Evolutionary conservation across 306 rosid species (phyloP), one percentile per base, ranked within the genome.

Genomic region (Prosopis cineraria): DNA sequence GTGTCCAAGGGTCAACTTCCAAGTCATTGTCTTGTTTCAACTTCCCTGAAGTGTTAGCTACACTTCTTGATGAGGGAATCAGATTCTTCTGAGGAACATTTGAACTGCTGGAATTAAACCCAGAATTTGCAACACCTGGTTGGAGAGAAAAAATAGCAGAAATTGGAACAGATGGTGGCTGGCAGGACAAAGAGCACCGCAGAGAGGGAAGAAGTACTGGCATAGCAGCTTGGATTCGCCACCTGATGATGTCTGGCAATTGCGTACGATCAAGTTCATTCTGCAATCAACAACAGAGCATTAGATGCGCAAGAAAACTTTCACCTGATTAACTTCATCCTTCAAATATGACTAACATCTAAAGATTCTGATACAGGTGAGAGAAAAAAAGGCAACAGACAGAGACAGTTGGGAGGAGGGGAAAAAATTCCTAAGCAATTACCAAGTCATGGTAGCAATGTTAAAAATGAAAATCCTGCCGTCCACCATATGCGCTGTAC

Each of bases 141-240:
- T 90, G 96, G 80, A 89, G 87, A 74, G 89, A 80, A 71, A 80
- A 82, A 68, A 89, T 62, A 47, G 92, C 89, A 66, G 87, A 78
- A 68, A 39, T 45, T 33, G 94, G 87, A 78, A 92, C 84, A 59
- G 87, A 77, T 50, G 96, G 91, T 19, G 89, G 92, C 82, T 89
- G 98, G 84, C 91, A 94, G 45, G 91, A 90, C 77, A 92, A 76
- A 74, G 79, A 64, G 78, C 80, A 72, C 78, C 92, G 84, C 6
- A 64, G 73, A 40, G 94, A 74, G 56, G 93, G 91, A 82, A 81
- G 71, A 41, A 91, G 85, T 13, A 84, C 81, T 0, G 98, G 97
- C 96, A 94, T 94, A 68, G 96, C 95, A 78, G 97, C 91, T 84
- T 94, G 98, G 78, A 94, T 94, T 39, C 94, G 92, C 90, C 88